phyloP scores from a whole-genome alignment of 805 yeast species.

The Starmerella bombicola region DNA sequence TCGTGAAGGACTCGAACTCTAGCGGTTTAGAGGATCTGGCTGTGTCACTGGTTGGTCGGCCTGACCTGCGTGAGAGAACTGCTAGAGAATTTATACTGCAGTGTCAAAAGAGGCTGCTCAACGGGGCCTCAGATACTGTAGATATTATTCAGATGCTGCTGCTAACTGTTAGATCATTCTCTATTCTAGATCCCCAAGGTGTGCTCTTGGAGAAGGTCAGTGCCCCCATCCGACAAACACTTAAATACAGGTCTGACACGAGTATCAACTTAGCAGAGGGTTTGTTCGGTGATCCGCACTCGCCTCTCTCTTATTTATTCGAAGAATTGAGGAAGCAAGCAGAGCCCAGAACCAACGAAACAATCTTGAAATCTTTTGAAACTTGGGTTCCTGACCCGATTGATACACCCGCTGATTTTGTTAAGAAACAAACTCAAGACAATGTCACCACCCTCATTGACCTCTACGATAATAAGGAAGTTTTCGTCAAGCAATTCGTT shows the following conservation, averaged over 20 bases:
- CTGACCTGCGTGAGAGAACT: slow-evolving; percentile 39
- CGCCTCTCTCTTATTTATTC: slow-evolving; percentile 41
- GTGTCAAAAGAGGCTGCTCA: slow-evolving; percentile 42
- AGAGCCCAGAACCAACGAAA: slow-evolving; percentile 10
- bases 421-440: slow-evolving; percentile 45
- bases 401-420: slow-evolving; percentile 80
- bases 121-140: slow-evolving; percentile 69
- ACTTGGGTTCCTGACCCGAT: slow-evolving; percentile 79
- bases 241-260: slow-evolving; percentile 64
- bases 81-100: slow-evolving; percentile 39
- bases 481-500: slow-evolving; percentile 54
- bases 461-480: slow-evolving; percentile 55
- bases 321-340: slow-evolving; percentile 33
- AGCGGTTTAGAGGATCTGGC: slow-evolving; percentile 48
- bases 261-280: slow-evolving; percentile 60
- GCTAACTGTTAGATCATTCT: slow-evolving; percentile 56
- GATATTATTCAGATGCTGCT: slow-evolving; percentile 60
- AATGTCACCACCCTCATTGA: slow-evolving; percentile 59
- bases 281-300: slow-evolving; percentile 37
- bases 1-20: slow-evolving; percentile 43
- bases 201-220: slow-evolving; percentile 68
- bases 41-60: slow-evolving; percentile 35
- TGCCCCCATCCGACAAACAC: slow-evolving; percentile 58
- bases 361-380: slow-evolving; percentile 28
- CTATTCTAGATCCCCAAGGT: slow-evolving; percentile 75